Evolutionary conservation across 2,329 filamentous ascomycete species (phyloP).

Genomic region (Aspergillus persii): DNA sequence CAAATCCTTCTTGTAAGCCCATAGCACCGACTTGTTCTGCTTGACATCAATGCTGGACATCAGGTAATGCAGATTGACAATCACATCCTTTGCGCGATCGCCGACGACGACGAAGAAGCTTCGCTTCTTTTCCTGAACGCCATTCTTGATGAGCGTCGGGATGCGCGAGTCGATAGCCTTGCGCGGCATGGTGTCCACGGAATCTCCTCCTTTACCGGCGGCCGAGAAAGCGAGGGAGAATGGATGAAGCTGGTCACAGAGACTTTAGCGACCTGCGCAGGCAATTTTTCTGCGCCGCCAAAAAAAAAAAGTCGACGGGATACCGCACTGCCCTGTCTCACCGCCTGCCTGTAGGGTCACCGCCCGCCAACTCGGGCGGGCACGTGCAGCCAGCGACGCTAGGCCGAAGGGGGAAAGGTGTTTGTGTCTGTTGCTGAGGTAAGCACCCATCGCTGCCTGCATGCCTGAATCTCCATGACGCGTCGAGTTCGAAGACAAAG

Average conservation of each 20-base stretch:
- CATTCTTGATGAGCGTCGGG: constrained; percentile 86
- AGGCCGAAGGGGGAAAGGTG: neutral
- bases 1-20: constrained; percentile 98
- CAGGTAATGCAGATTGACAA: constrained; percentile 92
- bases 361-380: constrained; percentile 11
- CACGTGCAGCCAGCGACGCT: neutral
- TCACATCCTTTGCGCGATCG: constrained; percentile 91
- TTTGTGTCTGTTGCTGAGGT: neutral
- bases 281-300: neutral
- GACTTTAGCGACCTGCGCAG: neutral
- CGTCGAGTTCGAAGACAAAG: neutral
- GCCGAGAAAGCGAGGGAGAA: neutral
- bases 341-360: constrained; percentile 16
- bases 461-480: neutral
- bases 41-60: constrained; percentile 87
- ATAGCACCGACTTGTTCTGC: constrained; percentile 92
- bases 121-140: constrained; percentile 89
- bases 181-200: constrained; percentile 36
- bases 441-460: neutral
- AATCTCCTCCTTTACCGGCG: neutral
- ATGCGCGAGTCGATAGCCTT: constrained; percentile 79
- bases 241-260: neutral
- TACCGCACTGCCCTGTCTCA: constrained; percentile 21
- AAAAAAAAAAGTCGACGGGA: constrained; percentile 28
- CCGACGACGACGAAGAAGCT: constrained; percentile 98